These are phyloP conservation scores for Trichocladium uniseriatum DNA, from an alignment of 495 filamentous ascomycete genomes.

Conservation along the genomic window DNA sequence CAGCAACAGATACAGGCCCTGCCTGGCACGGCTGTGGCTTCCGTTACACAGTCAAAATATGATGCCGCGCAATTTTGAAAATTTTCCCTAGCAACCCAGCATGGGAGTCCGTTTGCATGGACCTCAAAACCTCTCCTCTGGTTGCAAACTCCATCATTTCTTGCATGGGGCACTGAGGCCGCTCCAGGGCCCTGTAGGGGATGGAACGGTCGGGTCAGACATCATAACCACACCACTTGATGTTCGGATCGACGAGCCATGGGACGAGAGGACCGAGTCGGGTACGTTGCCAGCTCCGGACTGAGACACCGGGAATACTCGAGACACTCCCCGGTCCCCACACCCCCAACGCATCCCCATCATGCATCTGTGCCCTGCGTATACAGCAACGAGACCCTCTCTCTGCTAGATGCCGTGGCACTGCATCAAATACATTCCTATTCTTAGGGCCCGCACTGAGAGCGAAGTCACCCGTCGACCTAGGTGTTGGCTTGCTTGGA, in stretches of 20 bases:
- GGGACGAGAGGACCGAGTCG: conserved; percentile 8
- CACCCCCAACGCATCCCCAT: conserved; percentile 11
- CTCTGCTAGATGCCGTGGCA: conserved; percentile 25
- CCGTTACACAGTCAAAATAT: too few species aligned
- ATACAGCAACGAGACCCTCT: neutral
- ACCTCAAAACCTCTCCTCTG: neutral
- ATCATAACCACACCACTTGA: conserved; percentile 1
- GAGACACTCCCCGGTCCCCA: conserved; percentile 8
- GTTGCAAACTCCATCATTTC: neutral
- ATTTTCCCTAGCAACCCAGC: too few species aligned
- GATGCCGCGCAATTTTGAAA: too few species aligned
- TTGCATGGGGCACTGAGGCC: too few species aligned
- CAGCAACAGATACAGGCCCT: too few species aligned
- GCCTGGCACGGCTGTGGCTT: too few species aligned
- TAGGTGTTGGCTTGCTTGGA: conserved; percentile 18
- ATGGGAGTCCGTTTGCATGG: neutral
- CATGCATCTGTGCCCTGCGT: conserved; percentile 17
- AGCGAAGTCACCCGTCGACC: conserved; percentile 10
- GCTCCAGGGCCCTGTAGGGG: neutral
- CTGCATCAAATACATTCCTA: conserved; percentile 24
- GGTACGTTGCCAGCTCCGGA: conserved; percentile 12
- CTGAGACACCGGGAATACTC: conserved; percentile 6
- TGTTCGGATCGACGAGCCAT: conserved; percentile 8
- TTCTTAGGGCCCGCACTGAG: conserved; percentile 21
- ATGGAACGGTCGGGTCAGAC: neutral